Base-by-base conservation (phyloP, 78 protist species). In the Speleostelium caveatum region DNA sequence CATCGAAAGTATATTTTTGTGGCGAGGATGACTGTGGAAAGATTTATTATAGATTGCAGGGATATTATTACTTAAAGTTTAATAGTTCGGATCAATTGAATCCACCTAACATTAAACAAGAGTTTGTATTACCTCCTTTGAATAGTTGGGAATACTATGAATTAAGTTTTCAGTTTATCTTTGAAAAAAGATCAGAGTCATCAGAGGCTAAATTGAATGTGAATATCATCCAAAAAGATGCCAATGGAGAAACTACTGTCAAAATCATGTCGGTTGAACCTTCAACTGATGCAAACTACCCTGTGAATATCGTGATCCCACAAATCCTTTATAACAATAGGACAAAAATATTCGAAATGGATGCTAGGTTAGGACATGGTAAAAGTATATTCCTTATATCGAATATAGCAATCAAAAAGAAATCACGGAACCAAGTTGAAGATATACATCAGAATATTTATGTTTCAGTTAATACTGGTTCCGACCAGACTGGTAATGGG, bases 1-100 rank as follows among this genome's bases (percentile, higher is more conserved):
- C n/a, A n/a, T 45, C 53, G 6, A 45, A 14, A 45, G 60, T 41
- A 12, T 35, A 51, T 68, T 77, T 77, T 65, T 79, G 88, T 67
- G 55, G 77, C 53, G 88, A 79, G 51, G 88, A 79, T 67, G 42
- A 45, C 35, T 79, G 88, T 67, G 88, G 88, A 14, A 49, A 67
- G 19, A 26, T 76, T 16, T 59, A 53, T 26, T 79, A 49, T 67
- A 8, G 36, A 53, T 67, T 79, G 30, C 22, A 60, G 21, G 88
- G 88, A 22, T 65, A 79, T 55, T 79, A 55, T 53, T 79, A 79
- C 67, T 75, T 76, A n/a, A 28, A 41, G 2, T 67, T 79, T 28
- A 26, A 3, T 14, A 56, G 22, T 56, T 45, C 53, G 10, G 10
- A 45, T 45, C 61, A 56, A 56, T 14, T 16, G 16, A 53, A 68